A percentile compares a stretch with the other conserved stretches of the same genome.
Conservation (phyloP, 495 filamentous ascomycete genomes). For the Pyrenula massariospora region DNA sequence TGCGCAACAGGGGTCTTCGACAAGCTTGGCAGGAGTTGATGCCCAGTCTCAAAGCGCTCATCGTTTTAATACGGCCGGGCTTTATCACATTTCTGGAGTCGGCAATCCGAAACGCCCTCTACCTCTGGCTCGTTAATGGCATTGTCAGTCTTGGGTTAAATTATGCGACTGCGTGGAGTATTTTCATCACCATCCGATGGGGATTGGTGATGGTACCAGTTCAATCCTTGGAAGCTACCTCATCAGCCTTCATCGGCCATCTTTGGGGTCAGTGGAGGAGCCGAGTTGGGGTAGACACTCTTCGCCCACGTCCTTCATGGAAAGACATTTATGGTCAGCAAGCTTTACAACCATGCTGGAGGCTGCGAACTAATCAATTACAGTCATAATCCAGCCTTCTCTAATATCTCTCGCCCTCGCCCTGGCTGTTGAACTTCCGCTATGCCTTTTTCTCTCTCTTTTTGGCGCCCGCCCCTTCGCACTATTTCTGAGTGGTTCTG, state of each 20-base stretch:
- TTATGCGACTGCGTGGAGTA: conserved; percentile 64
- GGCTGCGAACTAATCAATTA: background rate
- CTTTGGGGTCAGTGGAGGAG: conserved; percentile 50
- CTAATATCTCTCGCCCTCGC: conserved; percentile 37
- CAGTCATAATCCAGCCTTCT: conserved; percentile 42
- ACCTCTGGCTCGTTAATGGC: conserved; percentile 58
- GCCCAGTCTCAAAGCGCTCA: conserved; percentile 31
- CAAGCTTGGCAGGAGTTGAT: background rate
- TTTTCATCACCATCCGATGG: conserved; percentile 73
- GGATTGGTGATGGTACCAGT: conserved; percentile 69
- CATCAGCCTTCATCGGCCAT: conserved; percentile 57
- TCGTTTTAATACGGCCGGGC: conserved; percentile 40
- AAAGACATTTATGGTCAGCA: conserved; percentile 22
- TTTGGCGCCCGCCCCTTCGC: conserved; percentile 49
- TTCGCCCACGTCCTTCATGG: conserved; percentile 23
- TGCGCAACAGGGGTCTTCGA: conserved; percentile 4
- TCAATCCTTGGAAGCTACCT: conserved; percentile 51
- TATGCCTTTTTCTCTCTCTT: conserved; percentile 51
- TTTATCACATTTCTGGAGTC: conserved; percentile 51
- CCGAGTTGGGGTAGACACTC: conserved; percentile 18
- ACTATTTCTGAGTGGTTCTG: conserved; percentile 40
- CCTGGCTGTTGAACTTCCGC: conserved; percentile 44
- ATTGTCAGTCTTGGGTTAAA: conserved; percentile 49
- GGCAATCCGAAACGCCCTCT: conserved; percentile 54
- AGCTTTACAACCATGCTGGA: background rate